A percentile compares a stretch with the other conserved stretches of the same genome.
Evolutionary conservation across 306 rosid species (phyloP).

Genomic region (Prunus mongolica): DNA sequence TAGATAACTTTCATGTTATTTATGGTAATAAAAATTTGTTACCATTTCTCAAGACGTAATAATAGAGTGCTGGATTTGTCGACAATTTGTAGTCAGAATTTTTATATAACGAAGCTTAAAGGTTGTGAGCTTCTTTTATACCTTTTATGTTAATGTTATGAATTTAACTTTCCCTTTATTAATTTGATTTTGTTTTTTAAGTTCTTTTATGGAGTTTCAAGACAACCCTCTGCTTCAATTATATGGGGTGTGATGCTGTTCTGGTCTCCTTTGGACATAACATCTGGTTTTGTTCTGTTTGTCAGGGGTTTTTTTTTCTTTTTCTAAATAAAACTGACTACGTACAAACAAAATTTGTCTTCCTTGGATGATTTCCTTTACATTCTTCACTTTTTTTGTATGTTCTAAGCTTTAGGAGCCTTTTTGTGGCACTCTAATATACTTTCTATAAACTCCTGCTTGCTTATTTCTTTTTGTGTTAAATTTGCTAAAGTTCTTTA

Average conservation of each 20-base stretch:
- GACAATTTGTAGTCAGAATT: too few relatives aligned
- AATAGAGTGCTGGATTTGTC: too few relatives aligned
- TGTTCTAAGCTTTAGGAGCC: background rate
- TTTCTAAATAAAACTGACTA: background rate
- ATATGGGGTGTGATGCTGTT: too few relatives aligned
- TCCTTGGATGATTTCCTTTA: background rate
- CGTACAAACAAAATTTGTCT: background rate
- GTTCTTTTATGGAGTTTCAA: too few relatives aligned
- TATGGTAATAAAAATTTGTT: too few relatives aligned
- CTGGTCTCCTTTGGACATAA: background rate
- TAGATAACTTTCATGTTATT: too few relatives aligned
- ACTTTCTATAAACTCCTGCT: too few relatives aligned
- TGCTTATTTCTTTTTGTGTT: background rate
- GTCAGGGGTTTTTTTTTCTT: background rate
- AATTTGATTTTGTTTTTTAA: too few relatives aligned
- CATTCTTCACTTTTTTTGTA: background rate
- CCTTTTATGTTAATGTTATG: background rate
- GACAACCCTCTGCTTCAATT: background rate
- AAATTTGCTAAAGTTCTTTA: background rate
- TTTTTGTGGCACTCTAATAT: background rate
- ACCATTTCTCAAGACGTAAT: too few relatives aligned
- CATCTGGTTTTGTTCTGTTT: background rate
- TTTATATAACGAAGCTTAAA: too few relatives aligned
- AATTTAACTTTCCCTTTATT: background rate
- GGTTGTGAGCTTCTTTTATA: too few relatives aligned